Conservation (phyloP, 177 flowering plant species). For the Vitis hybrid region DNA sequence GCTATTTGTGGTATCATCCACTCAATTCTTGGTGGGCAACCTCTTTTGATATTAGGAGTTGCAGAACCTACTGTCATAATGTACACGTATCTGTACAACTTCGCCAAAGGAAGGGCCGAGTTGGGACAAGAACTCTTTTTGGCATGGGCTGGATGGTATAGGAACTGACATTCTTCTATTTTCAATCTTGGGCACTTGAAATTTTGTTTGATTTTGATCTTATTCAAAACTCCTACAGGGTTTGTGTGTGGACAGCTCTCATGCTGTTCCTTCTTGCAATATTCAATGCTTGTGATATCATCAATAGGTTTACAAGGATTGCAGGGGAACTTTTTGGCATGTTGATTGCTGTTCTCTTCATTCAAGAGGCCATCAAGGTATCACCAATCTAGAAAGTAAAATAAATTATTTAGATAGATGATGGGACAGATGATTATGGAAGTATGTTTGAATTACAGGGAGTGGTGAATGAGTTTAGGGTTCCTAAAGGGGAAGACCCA, state of each 20-base stretch:
- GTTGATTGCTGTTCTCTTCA: slow-evolving; percentile 72
- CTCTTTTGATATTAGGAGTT: slow-evolving; percentile 76
- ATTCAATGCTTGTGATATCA: slow-evolving; percentile 63
- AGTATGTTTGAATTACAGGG: slow-evolving; percentile 43
- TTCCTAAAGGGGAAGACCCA: slow-evolving; percentile 48
- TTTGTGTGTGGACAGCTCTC: slow-evolving; percentile 80
- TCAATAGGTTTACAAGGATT: slow-evolving; percentile 66
- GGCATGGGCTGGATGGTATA: slow-evolving; percentile 90
- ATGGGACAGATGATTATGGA: not conserved
- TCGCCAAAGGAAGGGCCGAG: slow-evolving; percentile 47
- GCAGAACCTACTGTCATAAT: slow-evolving; percentile 90
- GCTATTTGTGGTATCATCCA: slow-evolving; percentile 86
- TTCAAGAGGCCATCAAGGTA: slow-evolving; percentile 80
- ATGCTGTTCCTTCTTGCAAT: slow-evolving; percentile 64
- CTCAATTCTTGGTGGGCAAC: slow-evolving; percentile 82
- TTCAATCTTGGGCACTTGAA: not conserved
- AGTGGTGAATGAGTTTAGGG: slow-evolving; percentile 54
- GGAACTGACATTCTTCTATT: not conserved
- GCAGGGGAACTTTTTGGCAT: slow-evolving; percentile 85
- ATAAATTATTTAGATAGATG: not conserved
- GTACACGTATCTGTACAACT: slow-evolving; percentile 74
- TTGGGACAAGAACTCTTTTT: slow-evolving; percentile 61
- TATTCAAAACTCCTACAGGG: slow-evolving; percentile 38
- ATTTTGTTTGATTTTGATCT: not conserved
- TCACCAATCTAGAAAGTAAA: not conserved